Evolutionary conservation across 2,329 filamentous ascomycete species (phyloP).

Genomic region (Paecilomyces formosus): DNA sequence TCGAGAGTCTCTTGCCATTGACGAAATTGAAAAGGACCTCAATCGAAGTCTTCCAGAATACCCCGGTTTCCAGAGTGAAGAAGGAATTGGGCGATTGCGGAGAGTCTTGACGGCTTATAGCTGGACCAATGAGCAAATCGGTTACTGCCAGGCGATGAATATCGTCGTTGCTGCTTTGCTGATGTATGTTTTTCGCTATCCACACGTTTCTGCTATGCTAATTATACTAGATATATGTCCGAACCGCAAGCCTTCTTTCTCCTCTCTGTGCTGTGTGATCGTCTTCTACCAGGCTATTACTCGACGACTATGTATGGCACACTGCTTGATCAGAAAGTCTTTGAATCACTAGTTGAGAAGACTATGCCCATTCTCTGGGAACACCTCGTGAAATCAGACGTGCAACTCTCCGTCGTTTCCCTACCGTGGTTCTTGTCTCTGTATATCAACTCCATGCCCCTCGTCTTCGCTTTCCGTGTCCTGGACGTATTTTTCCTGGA

Average conservation of each 20-base stretch:
- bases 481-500: constrained; percentile 98
- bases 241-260: constrained; percentile 94
- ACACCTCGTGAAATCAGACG: constrained; percentile 91
- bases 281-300: constrained; percentile 91
- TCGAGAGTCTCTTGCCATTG: constrained; percentile 85
- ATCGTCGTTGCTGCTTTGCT: constrained; percentile 96
- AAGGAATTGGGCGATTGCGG: constrained; percentile 82
- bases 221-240: constrained; percentile 70
- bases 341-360: constrained; percentile 95
- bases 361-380: constrained; percentile 99
- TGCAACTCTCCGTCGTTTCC: constrained; percentile 94
- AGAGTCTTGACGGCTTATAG: constrained; percentile 94
- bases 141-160: constrained; percentile 99
- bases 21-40: constrained; percentile 97
- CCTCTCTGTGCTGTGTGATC: constrained; percentile 83
- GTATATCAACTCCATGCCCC: constrained; percentile 98
- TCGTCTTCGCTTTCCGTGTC: constrained; percentile 94
- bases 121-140: constrained; percentile 91
- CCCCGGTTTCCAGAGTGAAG: constrained; percentile 91
- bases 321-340: constrained; percentile 90
- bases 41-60: constrained; percentile 96
- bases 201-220: constrained; percentile 6
- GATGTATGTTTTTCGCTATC: constrained; percentile 50
- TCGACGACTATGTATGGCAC: constrained; percentile 99
- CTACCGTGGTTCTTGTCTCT: constrained; percentile 96